A percentile compares a stretch with the other conserved stretches of the same genome.
Conservation (phyloP, 257 asterid genomes). For the Solanum raphanifolium region DNA sequence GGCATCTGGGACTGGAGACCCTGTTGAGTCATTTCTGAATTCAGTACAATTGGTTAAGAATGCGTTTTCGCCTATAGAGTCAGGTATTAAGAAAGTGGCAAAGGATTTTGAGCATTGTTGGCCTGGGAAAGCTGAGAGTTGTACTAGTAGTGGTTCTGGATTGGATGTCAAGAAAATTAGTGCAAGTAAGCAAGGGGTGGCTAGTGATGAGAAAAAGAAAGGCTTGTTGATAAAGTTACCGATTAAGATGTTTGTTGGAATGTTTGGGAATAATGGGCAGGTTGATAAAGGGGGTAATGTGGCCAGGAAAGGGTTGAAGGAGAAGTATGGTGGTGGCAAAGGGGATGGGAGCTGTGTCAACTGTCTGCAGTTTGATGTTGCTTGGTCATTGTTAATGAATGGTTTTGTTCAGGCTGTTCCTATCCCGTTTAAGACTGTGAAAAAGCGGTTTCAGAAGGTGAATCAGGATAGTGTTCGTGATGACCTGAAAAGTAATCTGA, state of each 20-base stretch:
- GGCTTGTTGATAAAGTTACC: slow-evolving; percentile 33
- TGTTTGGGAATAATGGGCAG: slow-evolving; percentile 35
- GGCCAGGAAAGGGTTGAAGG: slow-evolving; percentile 47
- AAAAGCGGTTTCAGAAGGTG: slow-evolving; percentile 35
- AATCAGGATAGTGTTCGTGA: slow-evolving; percentile 13
- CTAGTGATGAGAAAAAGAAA: slow-evolving; percentile 35
- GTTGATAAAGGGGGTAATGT: slow-evolving; percentile 14
- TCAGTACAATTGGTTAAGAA: slow-evolving; percentile 66
- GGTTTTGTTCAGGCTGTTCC: slow-evolving; percentile 75
- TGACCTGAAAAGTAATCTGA: slow-evolving; percentile 14
- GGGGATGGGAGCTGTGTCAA: slow-evolving; percentile 34
- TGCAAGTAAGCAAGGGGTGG: slow-evolving; percentile 15
- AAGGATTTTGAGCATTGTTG: slow-evolving; percentile 76
- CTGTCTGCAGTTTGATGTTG: slow-evolving; percentile 59
- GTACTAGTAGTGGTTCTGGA: slow-evolving; percentile 15
- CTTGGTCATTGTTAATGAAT: slow-evolving; percentile 50
- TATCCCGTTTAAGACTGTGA: slow-evolving; percentile 46
- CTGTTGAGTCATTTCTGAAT: slow-evolving; percentile 69
- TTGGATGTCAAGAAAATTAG: slow-evolving; percentile 32
- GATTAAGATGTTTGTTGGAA: slow-evolving; percentile 43
- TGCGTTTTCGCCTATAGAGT: slow-evolving; percentile 68
- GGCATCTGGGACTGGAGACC: slow-evolving; percentile 56
- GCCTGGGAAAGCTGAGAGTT: slow-evolving; percentile 22
- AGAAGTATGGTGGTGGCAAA: slow-evolving; percentile 36
- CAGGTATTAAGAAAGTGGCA: slow-evolving; percentile 56